Base-by-base conservation (phyloP, 225 moss, liverwort and hornwort species). In the Ulota crispa region DNA sequence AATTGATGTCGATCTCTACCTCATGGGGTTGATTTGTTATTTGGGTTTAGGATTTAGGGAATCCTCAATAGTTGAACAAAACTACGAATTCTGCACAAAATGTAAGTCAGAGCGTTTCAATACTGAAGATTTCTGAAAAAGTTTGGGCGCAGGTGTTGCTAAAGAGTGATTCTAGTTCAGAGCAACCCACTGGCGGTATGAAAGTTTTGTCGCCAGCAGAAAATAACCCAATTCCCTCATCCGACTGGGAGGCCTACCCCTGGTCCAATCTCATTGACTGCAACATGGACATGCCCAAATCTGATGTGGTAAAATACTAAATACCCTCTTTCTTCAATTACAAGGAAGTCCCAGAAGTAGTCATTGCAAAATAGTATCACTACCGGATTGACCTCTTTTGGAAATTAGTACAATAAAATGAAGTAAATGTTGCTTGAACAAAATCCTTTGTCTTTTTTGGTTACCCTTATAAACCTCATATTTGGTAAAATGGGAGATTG, bases 261-360 rank as follows among this genome's bases (percentile, higher is more conserved):
- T 87, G 81, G 84, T 41, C 82, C 3, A 70, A 82, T 32, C 56
- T 87, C 60, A 75, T 70, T 59, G 81, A 78, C 52, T 75, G 70
- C 52, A 45, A 45, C 45, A 14, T 69, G 64, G 16, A 31, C 57
- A 65, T n/a, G 21, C 65, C 78, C 16, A 52, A 65, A 53, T 50
- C 84, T 31, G 64, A 81, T 21, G 52, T 65, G 84, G 87, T 87
- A 26, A 57, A 57, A 39, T 24, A 26, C 43, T 36, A 1, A 39
- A 39, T 14, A 14, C 13, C 45, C 50, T 23, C 9, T 37, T 24
- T 23, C 47, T 24, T 3, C 26, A 64, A 50, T 1, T 31, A 13
- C 45, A 14, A 4, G 9, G 39, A 39, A 39, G 39, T 9, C 39
- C 2, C 39, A 39, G 9, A 39, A 39, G 39, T 39, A 39, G 39